A percentile compares a stretch with the other conserved stretches of the same genome.
These are phyloP conservation scores for Yarrowia sp. DNA, from an alignment of 805 yeast genomes.

Conservation along the genomic window DNA sequence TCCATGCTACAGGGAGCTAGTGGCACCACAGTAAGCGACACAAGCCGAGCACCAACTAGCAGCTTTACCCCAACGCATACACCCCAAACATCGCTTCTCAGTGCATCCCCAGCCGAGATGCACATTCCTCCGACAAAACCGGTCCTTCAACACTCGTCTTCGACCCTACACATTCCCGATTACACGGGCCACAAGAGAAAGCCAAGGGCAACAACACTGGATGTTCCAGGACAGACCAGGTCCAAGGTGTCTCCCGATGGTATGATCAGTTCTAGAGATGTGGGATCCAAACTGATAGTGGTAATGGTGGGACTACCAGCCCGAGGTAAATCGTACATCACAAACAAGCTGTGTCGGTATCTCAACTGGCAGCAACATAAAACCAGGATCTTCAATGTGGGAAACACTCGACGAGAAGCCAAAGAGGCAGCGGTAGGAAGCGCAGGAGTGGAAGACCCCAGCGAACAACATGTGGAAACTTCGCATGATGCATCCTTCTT, in stretches of 20 bases:
- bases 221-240: slow-evolving; percentile 87
- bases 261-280: slow-evolving; percentile 49
- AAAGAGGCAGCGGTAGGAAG: slow-evolving; percentile 27
- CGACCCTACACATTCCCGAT: slow-evolving; percentile 5
- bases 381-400: slow-evolving; percentile 88
- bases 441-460: neutral
- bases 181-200: slow-evolving; percentile 13
- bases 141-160: neutral
- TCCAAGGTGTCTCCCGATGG: slow-evolving; percentile 73
- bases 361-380: slow-evolving; percentile 93
- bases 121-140: neutral
- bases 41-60: neutral
- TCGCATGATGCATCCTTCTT: slow-evolving; percentile 82
- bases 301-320: slow-evolving; percentile 97
- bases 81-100: neutral
- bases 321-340: slow-evolving; percentile 88
- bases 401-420: slow-evolving; percentile 84
- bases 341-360: slow-evolving; percentile 85
- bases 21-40: slow-evolving; percentile 6
- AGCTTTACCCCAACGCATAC: neutral
- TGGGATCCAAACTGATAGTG: slow-evolving; percentile 79
- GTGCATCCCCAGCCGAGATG: neutral
- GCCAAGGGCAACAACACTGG: slow-evolving; percentile 71
- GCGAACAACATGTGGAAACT: neutral
- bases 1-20: slow-evolving; percentile 1